phyloP scores from a whole-genome alignment of 768 basidiomycete genomes.

The Pulveroboletus sp. region DNA sequence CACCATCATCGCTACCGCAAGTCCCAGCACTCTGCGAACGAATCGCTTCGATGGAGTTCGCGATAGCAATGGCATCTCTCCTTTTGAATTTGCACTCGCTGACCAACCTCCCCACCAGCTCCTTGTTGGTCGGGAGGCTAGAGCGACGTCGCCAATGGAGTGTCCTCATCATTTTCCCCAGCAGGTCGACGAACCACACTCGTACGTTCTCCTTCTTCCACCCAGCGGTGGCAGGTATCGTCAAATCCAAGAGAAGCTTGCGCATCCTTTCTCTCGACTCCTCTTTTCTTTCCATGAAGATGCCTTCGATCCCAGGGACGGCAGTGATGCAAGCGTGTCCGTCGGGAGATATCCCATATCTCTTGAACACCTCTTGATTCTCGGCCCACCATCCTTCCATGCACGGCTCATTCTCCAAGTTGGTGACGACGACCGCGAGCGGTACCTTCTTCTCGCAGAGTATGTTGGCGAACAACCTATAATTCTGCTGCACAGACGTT shows the following conservation, averaged over 20 bases:
- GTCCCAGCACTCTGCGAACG: neutral
- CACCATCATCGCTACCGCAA: neutral
- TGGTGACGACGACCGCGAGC: conserved; percentile 36
- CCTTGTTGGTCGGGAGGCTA: conserved; percentile 2
- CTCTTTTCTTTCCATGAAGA: conserved; percentile 27
- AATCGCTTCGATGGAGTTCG: conserved; percentile 14
- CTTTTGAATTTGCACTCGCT: conserved; percentile 17
- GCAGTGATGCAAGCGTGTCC: conserved; percentile 43
- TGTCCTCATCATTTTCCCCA: conserved; percentile 21
- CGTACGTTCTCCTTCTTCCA: conserved; percentile 18
- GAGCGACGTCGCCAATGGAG: conserved; percentile 9
- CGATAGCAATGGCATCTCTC: conserved; percentile 16
- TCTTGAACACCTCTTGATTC: conserved; percentile 32
- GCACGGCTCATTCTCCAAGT: conserved; percentile 35
- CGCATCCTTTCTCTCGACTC: conserved; percentile 29
- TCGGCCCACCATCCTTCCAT: conserved; percentile 39
- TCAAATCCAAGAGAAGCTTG: conserved; percentile 11
- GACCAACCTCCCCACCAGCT: conserved; percentile 11
- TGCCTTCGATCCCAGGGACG: conserved; percentile 20
- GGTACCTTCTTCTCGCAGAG: conserved; percentile 39
- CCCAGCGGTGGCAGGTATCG: neutral
- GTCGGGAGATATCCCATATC: conserved; percentile 25
- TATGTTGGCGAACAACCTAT: conserved; percentile 37
- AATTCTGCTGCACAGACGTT: conserved; percentile 36
- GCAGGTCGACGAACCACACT: conserved; percentile 14